Evolutionary conservation across 23 red algal genomes (phyloP), one percentile per base, ranked within the genome.

Genomic region (Gracilaria gracilis): DNA sequence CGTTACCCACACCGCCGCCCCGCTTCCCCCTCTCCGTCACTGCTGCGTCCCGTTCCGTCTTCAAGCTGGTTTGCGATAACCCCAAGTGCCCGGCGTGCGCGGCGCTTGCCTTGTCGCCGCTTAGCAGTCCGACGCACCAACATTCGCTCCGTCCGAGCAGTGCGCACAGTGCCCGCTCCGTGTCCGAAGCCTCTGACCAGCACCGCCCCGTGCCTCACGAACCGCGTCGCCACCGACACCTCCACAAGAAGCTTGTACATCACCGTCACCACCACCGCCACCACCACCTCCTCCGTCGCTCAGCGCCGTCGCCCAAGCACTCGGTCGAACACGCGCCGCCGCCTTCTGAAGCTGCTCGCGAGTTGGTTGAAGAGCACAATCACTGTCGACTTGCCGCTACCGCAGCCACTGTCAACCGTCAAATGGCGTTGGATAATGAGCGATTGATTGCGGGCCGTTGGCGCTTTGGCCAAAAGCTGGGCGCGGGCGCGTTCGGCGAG

Each of bases 401-500:
- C 50, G 77, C 38, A 40, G 37, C 77, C 38, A 53, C 57, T 38
- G 61, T 34, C 38, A 24, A 25, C 24, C 61, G 42, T 13, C 57
- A 69, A 14, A 27, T 46, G 66, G 83, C 66, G 66, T 25, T 87
- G 66, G 83, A 87, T 35, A 87, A 34, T 9, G 83, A 87, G 31
- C 83, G 64, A 15, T 36, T 89, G 57, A 75, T 89, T 50, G 69
- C 54, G 13, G 38, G 51, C 8, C 69, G 86, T 0, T 89, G 72
- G 69, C 40, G 69, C 32, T 50, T 89, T 42, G 86, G 86, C 16
- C 49, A 31, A 0, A 89, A 89, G 70, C 53, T 89, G 34, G 86
- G 86, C n/a, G 86, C 86, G 2, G 86, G 86, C 57, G 86, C 86
- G 49, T 89, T 89, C 80, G 86, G 70, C 20, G 72, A 89, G 42